Evolutionary conservation across 305 asterid species (phyloP), one percentile per base, ranked within the genome.

Genomic region (Solanum hybrid): DNA sequence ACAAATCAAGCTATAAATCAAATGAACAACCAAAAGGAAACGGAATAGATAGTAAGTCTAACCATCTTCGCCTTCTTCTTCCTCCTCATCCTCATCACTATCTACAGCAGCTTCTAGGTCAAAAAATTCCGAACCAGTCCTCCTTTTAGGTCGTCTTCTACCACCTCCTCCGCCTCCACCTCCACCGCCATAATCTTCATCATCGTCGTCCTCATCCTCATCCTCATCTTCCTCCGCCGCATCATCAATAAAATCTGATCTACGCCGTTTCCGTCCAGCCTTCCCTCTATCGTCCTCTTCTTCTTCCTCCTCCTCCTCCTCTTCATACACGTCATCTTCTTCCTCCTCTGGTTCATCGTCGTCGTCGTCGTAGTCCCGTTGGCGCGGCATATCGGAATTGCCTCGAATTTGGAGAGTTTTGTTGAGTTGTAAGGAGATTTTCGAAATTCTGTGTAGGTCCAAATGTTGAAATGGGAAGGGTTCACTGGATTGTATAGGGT

Each of bases 11-110:
- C 7, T 37, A 37, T 33, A 61, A 76, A 24, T 22, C 78, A 87
- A 36, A 15, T 73, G 45, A 82, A 65, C 10, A 83, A 45, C n/a
- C 37, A 22, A 61, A 38, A 80, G 22, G 26, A 34, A 81, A 51
- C 61, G 76, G 80, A 83, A 41, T 14, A 45, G 38, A 45, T 31
- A 51, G 73, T 29, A 90, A 83, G 72, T 81, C 94, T 94, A 90
- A 97, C 99, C 99, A 89, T 97, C 99, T 85, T 96, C 99, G 89
- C 94, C 98, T 78, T 97, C 99, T 75, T 96, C 98, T 34, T 97
- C 99, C 37, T 97, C 99, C 90, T 97, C 99, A 0, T 97, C 99
- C 4, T 95, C 99, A 37, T 96, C 99, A 91, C 95, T 95, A 85
- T 95, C 98, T 87, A 95, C 98, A 4, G 89, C 91, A 7, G 99